Percentiles rank a stretch among this genome's conserved stretches.
Conservation (phyloP, 176 grass and related monocot genomes). For the Aegilops tauschii region DNA sequence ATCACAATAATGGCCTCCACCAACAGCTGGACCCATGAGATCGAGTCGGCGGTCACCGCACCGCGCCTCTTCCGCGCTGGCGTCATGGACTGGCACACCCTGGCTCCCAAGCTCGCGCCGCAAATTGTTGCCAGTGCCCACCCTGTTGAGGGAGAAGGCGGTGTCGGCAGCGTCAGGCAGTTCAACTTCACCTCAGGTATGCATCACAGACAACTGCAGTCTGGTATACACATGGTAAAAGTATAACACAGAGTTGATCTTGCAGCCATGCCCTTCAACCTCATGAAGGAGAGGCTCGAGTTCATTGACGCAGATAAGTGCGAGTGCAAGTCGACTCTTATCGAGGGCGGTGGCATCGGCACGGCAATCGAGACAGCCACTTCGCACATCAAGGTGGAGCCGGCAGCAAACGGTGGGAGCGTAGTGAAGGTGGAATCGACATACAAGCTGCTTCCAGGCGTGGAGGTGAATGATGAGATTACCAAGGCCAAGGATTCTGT, state of each 20-base stretch:
- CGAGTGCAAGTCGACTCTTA: conserved; percentile 46
- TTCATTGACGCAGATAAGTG: conserved; percentile 51
- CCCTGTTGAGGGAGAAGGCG: background rate
- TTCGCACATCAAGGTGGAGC: conserved; percentile 58
- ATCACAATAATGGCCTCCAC: background rate
- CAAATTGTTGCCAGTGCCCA: background rate
- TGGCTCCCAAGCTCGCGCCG: background rate
- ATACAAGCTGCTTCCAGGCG: conserved; percentile 46
- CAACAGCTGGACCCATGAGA: background rate
- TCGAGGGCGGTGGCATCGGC: conserved; percentile 62
- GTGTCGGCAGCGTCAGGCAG: background rate
- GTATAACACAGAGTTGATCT: background rate
- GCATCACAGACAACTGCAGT: background rate
- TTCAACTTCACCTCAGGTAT: background rate
- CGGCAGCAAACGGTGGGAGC: conserved; percentile 40
- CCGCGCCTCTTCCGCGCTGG: background rate
- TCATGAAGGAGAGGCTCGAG: conserved; percentile 63
- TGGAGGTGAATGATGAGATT: conserved; percentile 27
- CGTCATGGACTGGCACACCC: background rate
- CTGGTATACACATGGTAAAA: background rate
- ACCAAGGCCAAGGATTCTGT: conserved; percentile 39
- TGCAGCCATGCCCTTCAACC: conserved; percentile 28
- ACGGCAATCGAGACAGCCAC: conserved; percentile 34
- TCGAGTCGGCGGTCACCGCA: background rate
- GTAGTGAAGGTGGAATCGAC: conserved; percentile 46